Evolutionary conservation across 1,284 basidiomycete species (phyloP).

Genomic region (Trichosporon sp.): DNA sequence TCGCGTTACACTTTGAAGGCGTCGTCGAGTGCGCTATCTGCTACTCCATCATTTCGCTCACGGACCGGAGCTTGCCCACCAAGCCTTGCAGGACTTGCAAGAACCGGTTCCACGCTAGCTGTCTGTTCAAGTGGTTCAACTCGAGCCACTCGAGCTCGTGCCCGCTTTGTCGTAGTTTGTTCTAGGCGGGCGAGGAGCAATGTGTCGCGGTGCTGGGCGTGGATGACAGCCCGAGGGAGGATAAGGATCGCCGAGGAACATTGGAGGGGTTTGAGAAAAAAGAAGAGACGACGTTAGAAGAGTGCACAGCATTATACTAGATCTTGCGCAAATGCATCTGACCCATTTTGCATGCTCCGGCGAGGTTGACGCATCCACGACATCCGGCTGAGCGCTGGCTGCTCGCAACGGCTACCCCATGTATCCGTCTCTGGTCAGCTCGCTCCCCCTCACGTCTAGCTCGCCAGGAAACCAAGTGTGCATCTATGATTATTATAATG

Average conservation of each 20-base stretch:
- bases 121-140: slow-evolving; percentile 95
- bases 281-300: too few species aligned
- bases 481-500: slow-evolving; percentile 4
- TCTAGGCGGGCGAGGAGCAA: slow-evolving; percentile 31
- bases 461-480: background rate
- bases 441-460: background rate
- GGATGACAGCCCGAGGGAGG: too few species aligned
- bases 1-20: slow-evolving; percentile 83
- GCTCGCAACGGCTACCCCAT: too few species aligned
- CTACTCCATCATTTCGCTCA: slow-evolving; percentile 91
- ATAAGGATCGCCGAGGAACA: too few species aligned
- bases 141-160: slow-evolving; percentile 78
- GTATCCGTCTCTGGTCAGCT: too few species aligned
- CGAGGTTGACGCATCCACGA: too few species aligned
- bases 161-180: slow-evolving; percentile 70
- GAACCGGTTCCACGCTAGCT: slow-evolving; percentile 89
- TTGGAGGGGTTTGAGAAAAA: too few species aligned
- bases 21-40: slow-evolving; percentile 92
- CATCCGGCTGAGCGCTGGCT: too few species aligned
- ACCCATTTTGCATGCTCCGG: too few species aligned
- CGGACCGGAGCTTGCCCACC: slow-evolving; percentile 79
- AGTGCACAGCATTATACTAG: too few species aligned
- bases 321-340: too few species aligned
- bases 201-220: background rate
- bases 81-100: slow-evolving; percentile 94